phyloP scores from a whole-genome alignment of 2,329 filamentous ascomycete genomes.

The Paecilomyces sp. region DNA sequence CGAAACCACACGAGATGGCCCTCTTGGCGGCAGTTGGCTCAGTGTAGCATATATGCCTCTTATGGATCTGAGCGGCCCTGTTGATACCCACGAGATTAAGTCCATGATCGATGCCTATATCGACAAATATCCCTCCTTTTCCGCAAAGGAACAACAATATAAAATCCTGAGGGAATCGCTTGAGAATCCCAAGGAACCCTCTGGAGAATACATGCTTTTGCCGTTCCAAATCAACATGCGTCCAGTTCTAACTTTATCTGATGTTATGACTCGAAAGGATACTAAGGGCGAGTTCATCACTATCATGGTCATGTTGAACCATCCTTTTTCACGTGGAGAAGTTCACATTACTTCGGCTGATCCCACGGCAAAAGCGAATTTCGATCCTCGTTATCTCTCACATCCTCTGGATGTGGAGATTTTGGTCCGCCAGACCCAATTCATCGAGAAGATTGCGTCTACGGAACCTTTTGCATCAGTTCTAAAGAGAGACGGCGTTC shows the following conservation, averaged over 20 bases:
- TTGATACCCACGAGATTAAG: not conserved
- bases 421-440: not conserved
- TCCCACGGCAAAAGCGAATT: not conserved
- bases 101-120: not conserved
- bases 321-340: slow-evolving; percentile 6
- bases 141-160: not conserved
- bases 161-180: slow-evolving; percentile 2
- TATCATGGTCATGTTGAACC: slow-evolving; percentile 4
- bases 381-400: not conserved
- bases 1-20: not conserved
- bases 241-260: not conserved
- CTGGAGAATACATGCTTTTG: slow-evolving; percentile 3
- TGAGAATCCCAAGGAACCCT: slow-evolving; percentile 1
- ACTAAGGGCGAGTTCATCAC: slow-evolving; percentile 3
- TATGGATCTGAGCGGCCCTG: not conserved
- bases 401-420: not conserved
- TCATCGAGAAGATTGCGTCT: not conserved
- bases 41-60: slow-evolving; percentile 3
- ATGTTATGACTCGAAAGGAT: slow-evolving; percentile 1
- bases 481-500: too few relatives aligned
- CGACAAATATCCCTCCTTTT: not conserved
- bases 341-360: slow-evolving; percentile 4
- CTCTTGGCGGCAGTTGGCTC: not conserved
- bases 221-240: slow-evolving; percentile 3
- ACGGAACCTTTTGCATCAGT: too few relatives aligned